These are phyloP conservation scores for Trypanosoma lewisi DNA, from an alignment of 208 protist species.

Conservation along the genomic window DNA sequence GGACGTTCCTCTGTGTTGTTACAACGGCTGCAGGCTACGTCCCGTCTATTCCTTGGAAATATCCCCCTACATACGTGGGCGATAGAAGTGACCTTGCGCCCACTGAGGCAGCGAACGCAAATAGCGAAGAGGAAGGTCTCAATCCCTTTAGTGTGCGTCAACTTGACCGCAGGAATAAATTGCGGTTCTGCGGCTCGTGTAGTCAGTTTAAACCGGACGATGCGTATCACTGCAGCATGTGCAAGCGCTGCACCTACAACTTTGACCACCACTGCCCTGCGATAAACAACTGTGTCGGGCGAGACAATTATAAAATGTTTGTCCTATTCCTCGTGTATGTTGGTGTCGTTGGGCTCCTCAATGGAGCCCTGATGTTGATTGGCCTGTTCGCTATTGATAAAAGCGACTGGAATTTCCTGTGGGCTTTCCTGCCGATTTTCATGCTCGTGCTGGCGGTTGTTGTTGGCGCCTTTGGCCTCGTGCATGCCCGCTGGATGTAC, in stretches of 20 bases:
- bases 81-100: neutral
- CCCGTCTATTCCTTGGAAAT: conserved; percentile 36
- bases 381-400: conserved; percentile 41
- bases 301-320: conserved; percentile 87
- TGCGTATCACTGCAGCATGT: conserved; percentile 85
- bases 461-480: conserved; percentile 31
- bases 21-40: conserved; percentile 64
- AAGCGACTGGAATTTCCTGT: conserved; percentile 23
- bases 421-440: conserved; percentile 29
- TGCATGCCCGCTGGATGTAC: conserved; percentile 35
- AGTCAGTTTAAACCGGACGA: conserved; percentile 70
- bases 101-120: conserved; percentile 26
- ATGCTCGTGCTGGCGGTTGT: conserved; percentile 27
- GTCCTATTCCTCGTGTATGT: conserved; percentile 70
- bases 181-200: conserved; percentile 72
- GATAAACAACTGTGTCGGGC: conserved; percentile 90
- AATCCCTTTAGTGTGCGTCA: conserved; percentile 47
- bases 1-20: conserved; percentile 44
- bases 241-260: conserved; percentile 65
- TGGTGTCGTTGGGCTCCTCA: conserved; percentile 26
- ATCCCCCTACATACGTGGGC: conserved; percentile 34
- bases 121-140: neutral
- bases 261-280: conserved; percentile 93
- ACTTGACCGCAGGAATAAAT: conserved; percentile 28
- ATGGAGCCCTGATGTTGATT: conserved; percentile 31